Evolutionary conservation across 306 rosid species (phyloP).

Genomic region (Prinsepia uniflora): DNA sequence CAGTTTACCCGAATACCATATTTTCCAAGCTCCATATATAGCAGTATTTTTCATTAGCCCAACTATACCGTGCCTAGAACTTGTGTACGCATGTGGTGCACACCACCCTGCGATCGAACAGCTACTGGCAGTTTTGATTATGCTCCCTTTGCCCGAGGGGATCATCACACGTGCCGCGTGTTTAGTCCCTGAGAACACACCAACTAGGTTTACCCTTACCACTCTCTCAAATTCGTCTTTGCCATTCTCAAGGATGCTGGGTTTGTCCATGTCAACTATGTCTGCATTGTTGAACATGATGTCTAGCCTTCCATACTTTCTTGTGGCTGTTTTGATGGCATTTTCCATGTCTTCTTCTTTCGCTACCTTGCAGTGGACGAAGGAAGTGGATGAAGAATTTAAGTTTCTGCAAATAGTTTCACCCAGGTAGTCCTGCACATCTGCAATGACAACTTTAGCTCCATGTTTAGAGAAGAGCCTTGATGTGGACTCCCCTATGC

Average conservation of each 20-base stretch:
- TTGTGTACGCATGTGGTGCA: slow-evolving; percentile 32
- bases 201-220: slow-evolving; percentile 29
- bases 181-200: slow-evolving; percentile 42
- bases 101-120: slow-evolving; percentile 26
- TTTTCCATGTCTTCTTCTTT: slow-evolving; percentile 36
- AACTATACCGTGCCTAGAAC: slow-evolving; percentile 41
- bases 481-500: slow-evolving; percentile 48
- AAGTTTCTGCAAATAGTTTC: slow-evolving; percentile 21
- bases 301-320: slow-evolving; percentile 46
- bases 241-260: slow-evolving; percentile 23
- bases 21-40: slow-evolving; percentile 45
- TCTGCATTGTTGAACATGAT: slow-evolving; percentile 62
- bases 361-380: slow-evolving; percentile 49
- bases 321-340: slow-evolving; percentile 21
- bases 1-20: slow-evolving; percentile 50
- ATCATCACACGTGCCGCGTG: slow-evolving; percentile 52
- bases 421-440: slow-evolving; percentile 38
- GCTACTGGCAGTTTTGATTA: slow-evolving; percentile 33
- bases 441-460: slow-evolving; percentile 47
- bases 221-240: slow-evolving; percentile 36
- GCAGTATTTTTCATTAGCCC: slow-evolving; percentile 40
- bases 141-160: slow-evolving; percentile 31
- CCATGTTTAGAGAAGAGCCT: slow-evolving; percentile 47
- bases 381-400: slow-evolving; percentile 8
- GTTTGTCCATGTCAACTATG: not conserved